phyloP scores from a whole-genome alignment of 208 protist genomes.

The Blastocrithidia nonstop region DNA sequence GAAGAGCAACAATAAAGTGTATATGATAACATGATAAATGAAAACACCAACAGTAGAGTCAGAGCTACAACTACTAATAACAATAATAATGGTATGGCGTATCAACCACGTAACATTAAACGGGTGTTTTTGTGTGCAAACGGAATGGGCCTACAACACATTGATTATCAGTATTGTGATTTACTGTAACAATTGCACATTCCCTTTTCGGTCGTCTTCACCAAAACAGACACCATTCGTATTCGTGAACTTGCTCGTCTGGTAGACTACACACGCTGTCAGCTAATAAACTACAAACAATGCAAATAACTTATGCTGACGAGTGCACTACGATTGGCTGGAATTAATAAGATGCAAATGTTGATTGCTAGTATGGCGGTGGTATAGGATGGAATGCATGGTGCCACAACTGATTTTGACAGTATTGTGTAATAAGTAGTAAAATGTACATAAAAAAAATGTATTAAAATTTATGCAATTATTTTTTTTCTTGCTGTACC shows the following conservation, averaged over 20 bases:
- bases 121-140: conserved; percentile 73
- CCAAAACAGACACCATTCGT: conserved; percentile 74
- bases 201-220: conserved; percentile 70
- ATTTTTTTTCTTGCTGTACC: no score
- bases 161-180: conserved; percentile 54
- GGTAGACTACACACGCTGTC: conserved; percentile 63
- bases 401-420: conserved; percentile 53
- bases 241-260: conserved; percentile 74
- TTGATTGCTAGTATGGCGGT: conserved; percentile 46
- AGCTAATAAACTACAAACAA: conserved; percentile 61
- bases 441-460: background rate
- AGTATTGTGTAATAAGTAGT: conserved; percentile 47
- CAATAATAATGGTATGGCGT: background rate
- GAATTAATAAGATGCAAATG: conserved; percentile 76
- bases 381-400: conserved; percentile 20
- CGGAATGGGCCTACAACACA: conserved; percentile 60
- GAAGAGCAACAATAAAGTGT: background rate
- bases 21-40: background rate
- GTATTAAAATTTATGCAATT: background rate
- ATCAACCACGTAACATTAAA: conserved; percentile 30
- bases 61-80: background rate
- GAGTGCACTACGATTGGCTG: conserved; percentile 64
- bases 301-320: conserved; percentile 78
- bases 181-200: conserved; percentile 42
- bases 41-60: background rate